Conservation (phyloP, 2,329 filamentous ascomycete species). For the Fusarium graminum region DNA sequence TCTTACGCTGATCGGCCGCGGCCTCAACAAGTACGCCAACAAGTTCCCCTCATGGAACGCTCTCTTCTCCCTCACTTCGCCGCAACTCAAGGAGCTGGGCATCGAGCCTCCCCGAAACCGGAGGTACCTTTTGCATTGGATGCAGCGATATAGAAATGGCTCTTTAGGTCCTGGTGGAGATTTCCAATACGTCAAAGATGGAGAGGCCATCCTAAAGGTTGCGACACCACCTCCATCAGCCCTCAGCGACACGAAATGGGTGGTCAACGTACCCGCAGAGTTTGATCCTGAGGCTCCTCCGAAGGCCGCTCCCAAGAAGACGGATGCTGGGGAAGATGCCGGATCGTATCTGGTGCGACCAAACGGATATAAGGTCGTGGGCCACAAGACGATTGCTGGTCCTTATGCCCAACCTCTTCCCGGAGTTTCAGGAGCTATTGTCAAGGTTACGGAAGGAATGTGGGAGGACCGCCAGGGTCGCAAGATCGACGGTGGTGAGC, state of each 20-base stretch:
- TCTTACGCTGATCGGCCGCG: constrained; percentile 90
- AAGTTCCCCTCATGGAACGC: constrained; percentile 94
- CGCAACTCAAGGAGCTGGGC: constrained; percentile 84
- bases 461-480: constrained; percentile 90
- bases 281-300: constrained; percentile 51
- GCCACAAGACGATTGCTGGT: constrained; percentile 78
- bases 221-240: constrained; percentile 56
- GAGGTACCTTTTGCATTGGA: constrained; percentile 88
- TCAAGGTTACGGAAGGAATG: constrained; percentile 85
- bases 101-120: constrained; percentile 87
- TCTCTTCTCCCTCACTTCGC: constrained; percentile 83
- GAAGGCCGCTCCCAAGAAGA: constrained; percentile 21
- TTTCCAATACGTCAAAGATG: constrained; percentile 75
- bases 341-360: constrained; percentile 49
- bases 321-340: constrained; percentile 1
- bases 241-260: constrained; percentile 62
- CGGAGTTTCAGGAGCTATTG: constrained; percentile 71
- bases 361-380: constrained; percentile 72
- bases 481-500: constrained; percentile 97
- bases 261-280: constrained; percentile 67
- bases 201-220: constrained; percentile 65
- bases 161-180: constrained; percentile 87
- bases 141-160: constrained; percentile 84
- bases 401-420: constrained; percentile 79
- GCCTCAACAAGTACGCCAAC: constrained; percentile 81